Conservation (phyloP, 768 basidiomycete genomes). For the Dioszegia aurantiaca region DNA sequence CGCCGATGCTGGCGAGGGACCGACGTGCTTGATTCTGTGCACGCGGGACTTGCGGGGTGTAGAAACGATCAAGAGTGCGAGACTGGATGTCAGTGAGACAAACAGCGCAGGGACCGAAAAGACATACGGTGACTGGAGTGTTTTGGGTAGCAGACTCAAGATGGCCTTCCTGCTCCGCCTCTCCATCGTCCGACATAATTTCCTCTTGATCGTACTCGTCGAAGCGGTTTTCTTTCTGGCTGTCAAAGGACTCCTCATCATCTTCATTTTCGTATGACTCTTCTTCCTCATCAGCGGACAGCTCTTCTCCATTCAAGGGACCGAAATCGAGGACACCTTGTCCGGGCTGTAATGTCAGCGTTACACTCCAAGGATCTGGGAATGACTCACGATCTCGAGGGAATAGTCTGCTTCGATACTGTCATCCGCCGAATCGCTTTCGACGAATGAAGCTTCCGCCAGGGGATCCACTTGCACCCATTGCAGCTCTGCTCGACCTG, state of each 20-base stretch:
- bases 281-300: neutral
- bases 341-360: constrained; percentile 10
- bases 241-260: constrained; percentile 11
- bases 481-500: constrained; percentile 14
- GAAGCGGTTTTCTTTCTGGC: constrained; percentile 14
- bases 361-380: neutral
- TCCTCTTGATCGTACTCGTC: constrained; percentile 16
- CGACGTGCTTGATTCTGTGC: constrained; percentile 22
- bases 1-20: constrained; percentile 34
- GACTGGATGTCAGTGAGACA: neutral
- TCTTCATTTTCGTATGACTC: constrained; percentile 16
- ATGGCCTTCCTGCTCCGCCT: neutral
- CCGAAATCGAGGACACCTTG: neutral
- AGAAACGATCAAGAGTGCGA: constrained; percentile 29
- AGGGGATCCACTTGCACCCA: constrained; percentile 32
- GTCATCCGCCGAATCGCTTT: constrained; percentile 59
- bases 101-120: too few species aligned
- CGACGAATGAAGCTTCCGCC: constrained; percentile 54
- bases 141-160: neutral
- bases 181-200: constrained; percentile 1
- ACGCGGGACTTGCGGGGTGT: constrained; percentile 42
- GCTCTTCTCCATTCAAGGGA: neutral
- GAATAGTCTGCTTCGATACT: constrained; percentile 53
- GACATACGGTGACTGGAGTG: constrained; percentile 6
- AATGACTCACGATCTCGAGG: constrained; percentile 34